Percentiles rank a stretch among this genome's conserved stretches.
These are phyloP conservation scores for Pichia exigua DNA, from an alignment of 805 yeast species.

Conservation along the genomic window DNA sequence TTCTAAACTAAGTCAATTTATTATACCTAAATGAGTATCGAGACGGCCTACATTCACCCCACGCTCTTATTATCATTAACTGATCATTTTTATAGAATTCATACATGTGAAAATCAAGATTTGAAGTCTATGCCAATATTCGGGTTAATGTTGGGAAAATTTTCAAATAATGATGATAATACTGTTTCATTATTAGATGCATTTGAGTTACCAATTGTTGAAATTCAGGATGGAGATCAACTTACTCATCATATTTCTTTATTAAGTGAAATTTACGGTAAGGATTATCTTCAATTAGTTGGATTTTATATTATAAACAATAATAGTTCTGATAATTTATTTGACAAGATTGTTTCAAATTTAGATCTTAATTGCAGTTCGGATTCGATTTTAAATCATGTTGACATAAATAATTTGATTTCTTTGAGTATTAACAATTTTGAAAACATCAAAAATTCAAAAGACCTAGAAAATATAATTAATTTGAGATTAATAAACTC, in stretches of 20 bases:
- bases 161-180: not conserved
- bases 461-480: not conserved
- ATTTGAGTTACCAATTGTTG: constrained; percentile 5
- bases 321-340: not conserved
- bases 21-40: not conserved
- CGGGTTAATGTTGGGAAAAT: constrained; percentile 12
- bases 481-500: not conserved
- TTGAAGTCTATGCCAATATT: not conserved
- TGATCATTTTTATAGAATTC: constrained; percentile 8
- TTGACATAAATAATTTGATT: not conserved
- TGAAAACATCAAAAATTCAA: not conserved
- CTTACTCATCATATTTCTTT: constrained; percentile 9
- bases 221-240: not conserved
- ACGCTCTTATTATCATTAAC: constrained; percentile 7
- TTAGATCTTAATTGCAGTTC: not conserved
- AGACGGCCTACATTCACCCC: constrained; percentile 1
- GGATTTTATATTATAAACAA: constrained; percentile 17
- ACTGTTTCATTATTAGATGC: constrained; percentile 6
- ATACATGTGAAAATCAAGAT: not conserved
- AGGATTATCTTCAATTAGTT: constrained; percentile 16
- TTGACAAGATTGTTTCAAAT: not conserved
- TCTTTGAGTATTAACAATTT: not conserved
- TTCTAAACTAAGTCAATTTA: too few relatives aligned
- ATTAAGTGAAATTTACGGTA: constrained; percentile 18
- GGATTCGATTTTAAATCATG: not conserved